Evolutionary conservation across 2,329 filamentous ascomycete species (phyloP).

Genomic region (Fusarium acutatum): DNA sequence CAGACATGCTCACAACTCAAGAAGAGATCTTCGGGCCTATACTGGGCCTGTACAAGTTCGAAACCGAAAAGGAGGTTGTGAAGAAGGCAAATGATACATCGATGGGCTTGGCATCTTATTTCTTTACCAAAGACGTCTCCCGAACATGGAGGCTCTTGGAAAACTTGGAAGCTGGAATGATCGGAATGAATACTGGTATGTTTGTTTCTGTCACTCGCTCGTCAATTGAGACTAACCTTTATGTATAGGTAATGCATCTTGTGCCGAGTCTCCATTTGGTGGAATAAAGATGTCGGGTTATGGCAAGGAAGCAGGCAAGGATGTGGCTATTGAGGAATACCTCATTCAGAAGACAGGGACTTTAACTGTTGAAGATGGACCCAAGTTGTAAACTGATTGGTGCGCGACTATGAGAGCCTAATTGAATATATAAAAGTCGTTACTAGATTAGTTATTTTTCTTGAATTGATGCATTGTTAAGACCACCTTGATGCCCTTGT

Average conservation of each 20-base stretch:
- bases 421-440: accelerated
- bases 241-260: constrained; percentile 33
- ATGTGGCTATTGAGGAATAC: constrained; percentile 54
- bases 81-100: constrained; percentile 12
- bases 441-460: neutral
- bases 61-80: constrained; percentile 26
- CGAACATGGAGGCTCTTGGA: constrained; percentile 21
- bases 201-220: accelerated
- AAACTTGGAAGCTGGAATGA: constrained; percentile 29
- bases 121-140: constrained; percentile 27
- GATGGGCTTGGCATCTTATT: constrained; percentile 15
- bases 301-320: constrained; percentile 48
- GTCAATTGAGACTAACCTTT: accelerated
- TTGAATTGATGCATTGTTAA: neutral
- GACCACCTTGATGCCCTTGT: accelerated
- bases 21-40: constrained; percentile 33
- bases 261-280: constrained; percentile 50
- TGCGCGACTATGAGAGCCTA: accelerated
- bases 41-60: constrained; percentile 7
- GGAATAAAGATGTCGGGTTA: constrained; percentile 26
- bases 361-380: neutral
- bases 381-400: neutral
- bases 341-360: constrained; percentile 50
- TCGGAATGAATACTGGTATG: constrained; percentile 9
- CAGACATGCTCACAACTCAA: constrained; percentile 2